These are phyloP conservation scores for Vitis hybrid DNA, from an alignment of 177 flowering plant species.

Conservation along the genomic window DNA sequence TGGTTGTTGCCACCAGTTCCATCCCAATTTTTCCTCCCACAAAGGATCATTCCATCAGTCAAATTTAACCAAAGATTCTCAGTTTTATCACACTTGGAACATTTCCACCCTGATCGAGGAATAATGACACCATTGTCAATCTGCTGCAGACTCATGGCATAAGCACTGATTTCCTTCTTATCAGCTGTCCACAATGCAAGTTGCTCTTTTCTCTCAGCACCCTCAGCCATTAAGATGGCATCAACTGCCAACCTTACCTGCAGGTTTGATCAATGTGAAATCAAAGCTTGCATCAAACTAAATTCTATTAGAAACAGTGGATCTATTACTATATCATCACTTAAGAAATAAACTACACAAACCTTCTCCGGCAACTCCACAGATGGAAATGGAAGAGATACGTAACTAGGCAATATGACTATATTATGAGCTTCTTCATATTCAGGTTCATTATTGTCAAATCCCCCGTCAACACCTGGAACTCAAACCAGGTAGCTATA, in stretches of 20 bases:
- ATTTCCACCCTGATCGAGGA: conserved; percentile 96
- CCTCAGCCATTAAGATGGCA: conserved; percentile 72
- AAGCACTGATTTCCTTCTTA: conserved; percentile 63
- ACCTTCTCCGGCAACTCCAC: conserved; percentile 98
- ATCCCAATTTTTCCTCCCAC: conserved; percentile 95
- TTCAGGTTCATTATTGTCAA: conserved; percentile 77
- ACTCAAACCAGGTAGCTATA: conserved; percentile 3
- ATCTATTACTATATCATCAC: neutral
- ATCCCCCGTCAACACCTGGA: conserved; percentile 92
- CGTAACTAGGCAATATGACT: conserved; percentile 74
- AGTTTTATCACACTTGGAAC: conserved; percentile 84
- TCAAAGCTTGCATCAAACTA: neutral
- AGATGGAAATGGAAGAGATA: conserved; percentile 81
- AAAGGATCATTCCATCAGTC: conserved; percentile 93
- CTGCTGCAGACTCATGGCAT: conserved; percentile 72
- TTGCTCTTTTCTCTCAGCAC: conserved; percentile 88
- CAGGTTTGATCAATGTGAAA: conserved; percentile 5
- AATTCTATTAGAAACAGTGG: neutral
- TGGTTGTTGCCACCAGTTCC: conserved; percentile 97
- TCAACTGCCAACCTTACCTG: conserved; percentile 93
- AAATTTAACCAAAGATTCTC: conserved; percentile 96
- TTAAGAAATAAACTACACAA: neutral
- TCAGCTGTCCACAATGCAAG: conserved; percentile 90
- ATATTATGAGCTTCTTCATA: conserved; percentile 71
- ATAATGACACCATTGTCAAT: conserved; percentile 66